Evolutionary conservation across 2,329 filamentous ascomycete genomes (phyloP), one percentile per base, ranked within the genome.

Genomic region (Nakataea oryzae): DNA sequence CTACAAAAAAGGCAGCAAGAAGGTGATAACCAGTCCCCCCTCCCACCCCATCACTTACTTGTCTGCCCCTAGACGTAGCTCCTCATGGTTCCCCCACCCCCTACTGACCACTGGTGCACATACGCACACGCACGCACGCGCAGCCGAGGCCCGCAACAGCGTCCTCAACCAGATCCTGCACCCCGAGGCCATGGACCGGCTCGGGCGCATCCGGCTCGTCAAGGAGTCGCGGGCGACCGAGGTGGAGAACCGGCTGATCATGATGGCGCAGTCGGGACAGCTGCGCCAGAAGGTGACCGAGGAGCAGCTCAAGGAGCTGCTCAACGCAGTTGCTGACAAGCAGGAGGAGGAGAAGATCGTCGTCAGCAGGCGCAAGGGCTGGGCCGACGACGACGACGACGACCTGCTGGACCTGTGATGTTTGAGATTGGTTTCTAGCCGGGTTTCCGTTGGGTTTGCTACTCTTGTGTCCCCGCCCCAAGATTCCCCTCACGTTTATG

Each of bases 111-210:
- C 6, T 21, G 14, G 11, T 21, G 8, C 34, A 21, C 34, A 41
- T 27, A n/a, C n/a, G n/a, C n/a, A n/a, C n/a, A n/a, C n/a, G n/a
- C n/a, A n/a, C n/a, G n/a, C n/a, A n/a, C 24, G 41, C 41, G 62
- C 67, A 81, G 82, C 84, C 66, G 90, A 93, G 73, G 87, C 88
- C 54, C 89, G 91, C 64, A 79, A 86, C 69, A 82, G 85, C 64
- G 89, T 97, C 69, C 87, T 99, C 65, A 85, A 84, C 69, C 95
- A 97, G 76, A 97, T 99, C 79, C 90, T 99, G 65, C 88, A 93
- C 70, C 95, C 95, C 67, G 91, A 93, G 71, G 95, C 95, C 24
- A 90, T 91, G 64, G 95, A 99, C 78, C 90, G 95, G 17, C 84
- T 99, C 1, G 91, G 91, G 63, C 91, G 95, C 67, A 97, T 99